Base-by-base conservation (phyloP, 148 eudicot species). In the Salicornia ramosissima region DNA sequence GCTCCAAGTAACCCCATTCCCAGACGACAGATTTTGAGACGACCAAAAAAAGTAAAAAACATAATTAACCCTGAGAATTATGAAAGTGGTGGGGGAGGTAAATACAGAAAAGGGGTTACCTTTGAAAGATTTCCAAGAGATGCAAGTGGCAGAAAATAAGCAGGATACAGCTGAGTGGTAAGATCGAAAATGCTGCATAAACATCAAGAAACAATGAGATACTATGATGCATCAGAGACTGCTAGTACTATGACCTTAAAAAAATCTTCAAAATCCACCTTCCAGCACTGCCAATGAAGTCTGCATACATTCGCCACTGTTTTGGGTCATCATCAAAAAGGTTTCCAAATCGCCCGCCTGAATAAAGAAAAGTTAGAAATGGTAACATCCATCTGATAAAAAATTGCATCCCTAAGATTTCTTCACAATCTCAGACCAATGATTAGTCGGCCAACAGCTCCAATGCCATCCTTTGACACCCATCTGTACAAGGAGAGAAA, bases 401-500 rank as follows among this genome's bases (percentile, higher is more conserved):
- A 62, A 53, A 31, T 69, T 67, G 43, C 56, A 72, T 64, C 55
- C 71, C 71, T 62, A 49, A 74, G 56, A 36, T 73, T 62, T 67
- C 80, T 74, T 70, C 67, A 73, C 39, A 47, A 73, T 50, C 62
- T 68, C 91, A 81, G 76, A 90, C 98, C 98, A 50, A 94, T 88
- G 74, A 94, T 78, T 68, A 94, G 81, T 55, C 98, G 98, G 30
- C 98, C 98, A 80, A 94, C 75, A 77, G 98, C 96, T 83, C 98
- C 98, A 71, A 94, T 88, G 80, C 98, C 98, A 81, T 94, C 98
- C 85, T 94, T 94, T 71, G 92, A 80, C 71, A 94, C 98, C 98
- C 98, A 94, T 86, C 98, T 94, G 83, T 64, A 52, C 47, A 79
- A 57, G 63, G 58, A 71, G 61, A 75, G 74, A 81, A 69, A 71